Evolutionary conservation across 2,329 filamentous ascomycete species (phyloP), one percentile per base, ranked within the genome.

Genomic region (Colletotrichum plurivorum): DNA sequence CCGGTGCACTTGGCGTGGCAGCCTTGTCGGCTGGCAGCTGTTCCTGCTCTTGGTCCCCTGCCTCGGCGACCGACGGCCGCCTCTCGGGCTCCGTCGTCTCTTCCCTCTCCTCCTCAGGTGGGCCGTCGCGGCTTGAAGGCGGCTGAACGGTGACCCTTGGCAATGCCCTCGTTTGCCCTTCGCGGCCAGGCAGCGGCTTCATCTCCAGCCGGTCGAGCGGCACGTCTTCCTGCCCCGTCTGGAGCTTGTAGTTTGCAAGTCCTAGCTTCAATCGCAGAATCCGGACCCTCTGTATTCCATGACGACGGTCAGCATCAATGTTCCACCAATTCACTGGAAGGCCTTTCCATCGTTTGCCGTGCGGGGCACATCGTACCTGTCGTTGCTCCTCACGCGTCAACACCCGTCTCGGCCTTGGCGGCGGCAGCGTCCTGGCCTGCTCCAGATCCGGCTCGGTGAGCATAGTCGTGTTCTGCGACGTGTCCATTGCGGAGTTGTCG

Each of bases 231-330:
- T 95, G 93, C 69, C 92, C 90, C 2, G 92, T 94, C 66, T 86
- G 87, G 72, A 95, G 84, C 80, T 94, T 94, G 84, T 94, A 94
- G 75, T 87, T 88, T 15, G 92, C 93, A 20, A 94, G 86, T 31
- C 88, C 85, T 16, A 95, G 87, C n/a, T 92, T 87, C 10, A 93
- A 85, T 59, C 87, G 87, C 52, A 94, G 83, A 56, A 89, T 87
- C 75, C 92, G 88, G 20, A 90, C 90, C 79, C 88, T 87, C 86
- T 92, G 78, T 61, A 45, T 22, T 20, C 5, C 31, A 31, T 64
- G 48, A 41, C 5, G 5, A n/a, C 36, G 4, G 66, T 71, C 25
- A 67, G 70, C 41, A 56, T 46, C 13, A n/a, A 16, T 10, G 22
- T 22, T 52, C 36, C 22, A 53, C 55, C 25, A 31, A 5, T 56